These are phyloP conservation scores for Alternaria solani DNA, from an alignment of 2,329 filamentous ascomycete species.

Conservation along the genomic window DNA sequence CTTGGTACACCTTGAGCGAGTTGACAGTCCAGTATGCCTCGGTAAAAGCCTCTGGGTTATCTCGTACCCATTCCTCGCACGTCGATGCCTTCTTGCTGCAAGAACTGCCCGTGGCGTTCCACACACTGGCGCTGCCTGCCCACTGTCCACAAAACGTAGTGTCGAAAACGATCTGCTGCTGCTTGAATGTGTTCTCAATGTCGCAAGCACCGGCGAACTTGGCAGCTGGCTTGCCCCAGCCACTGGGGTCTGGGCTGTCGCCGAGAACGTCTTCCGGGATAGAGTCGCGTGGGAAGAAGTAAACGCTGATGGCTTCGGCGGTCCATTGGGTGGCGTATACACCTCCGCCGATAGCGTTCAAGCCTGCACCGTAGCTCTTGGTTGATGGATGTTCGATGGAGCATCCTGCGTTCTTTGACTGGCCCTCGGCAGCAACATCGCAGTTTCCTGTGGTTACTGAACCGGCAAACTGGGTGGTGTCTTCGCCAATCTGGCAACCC, in stretches of 20 bases:
- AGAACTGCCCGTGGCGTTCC: conserved; percentile 60
- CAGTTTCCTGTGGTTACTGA: conserved; percentile 59
- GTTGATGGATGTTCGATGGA: conserved; percentile 52
- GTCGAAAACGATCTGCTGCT: conserved; percentile 81
- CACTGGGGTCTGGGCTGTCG: conserved; percentile 68
- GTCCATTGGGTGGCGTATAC: conserved; percentile 70
- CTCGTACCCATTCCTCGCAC: conserved; percentile 75
- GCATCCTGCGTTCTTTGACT: conserved; percentile 54
- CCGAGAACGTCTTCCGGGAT: conserved; percentile 71
- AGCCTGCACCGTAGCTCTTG: conserved; percentile 59
- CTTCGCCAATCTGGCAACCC: conserved; percentile 53
- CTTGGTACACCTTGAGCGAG: conserved; percentile 51
- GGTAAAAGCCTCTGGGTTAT: conserved; percentile 73
- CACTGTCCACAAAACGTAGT: conserved; percentile 89
- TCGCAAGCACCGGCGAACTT: conserved; percentile 74
- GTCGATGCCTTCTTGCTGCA: conserved; percentile 69
- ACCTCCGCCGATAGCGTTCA: conserved; percentile 60
- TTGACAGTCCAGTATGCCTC: conserved; percentile 79
- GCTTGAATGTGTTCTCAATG: conserved; percentile 72
- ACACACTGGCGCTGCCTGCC: conserved; percentile 73
- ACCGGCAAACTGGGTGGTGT: conserved; percentile 57
- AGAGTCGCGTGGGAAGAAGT: conserved; percentile 77
- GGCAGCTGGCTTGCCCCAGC: conserved; percentile 75
- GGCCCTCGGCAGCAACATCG: conserved; percentile 54
- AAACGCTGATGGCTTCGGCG: conserved; percentile 73